These are phyloP conservation scores for Tanacetum coccineum DNA, from an alignment of 129 eudicot species.

Conservation along the genomic window DNA sequence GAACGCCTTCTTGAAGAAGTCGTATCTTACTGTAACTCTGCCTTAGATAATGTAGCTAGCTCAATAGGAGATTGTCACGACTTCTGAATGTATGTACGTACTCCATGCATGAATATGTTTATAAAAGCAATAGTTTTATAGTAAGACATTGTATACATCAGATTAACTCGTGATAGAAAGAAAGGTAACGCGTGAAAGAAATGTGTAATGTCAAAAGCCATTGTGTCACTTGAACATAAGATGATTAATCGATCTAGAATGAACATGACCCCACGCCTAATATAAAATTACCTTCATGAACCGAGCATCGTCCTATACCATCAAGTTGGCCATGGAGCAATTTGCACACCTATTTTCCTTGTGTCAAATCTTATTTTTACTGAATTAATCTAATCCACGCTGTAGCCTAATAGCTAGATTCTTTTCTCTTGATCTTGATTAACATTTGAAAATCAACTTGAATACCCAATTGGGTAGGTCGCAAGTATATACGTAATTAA, in stretches of 20 bases:
- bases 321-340: background rate
- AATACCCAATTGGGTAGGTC: too few species aligned
- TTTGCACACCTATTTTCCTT: too few species aligned
- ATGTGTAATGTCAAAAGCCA: constrained; percentile 5
- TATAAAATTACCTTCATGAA: background rate
- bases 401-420: too few species aligned
- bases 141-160: too few species aligned
- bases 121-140: background rate
- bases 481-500: too few species aligned
- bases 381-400: too few species aligned
- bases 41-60: constrained; percentile 27
- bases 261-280: background rate
- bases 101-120: background rate
- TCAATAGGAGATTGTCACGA: constrained; percentile 31
- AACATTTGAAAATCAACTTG: too few species aligned
- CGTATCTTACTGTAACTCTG: constrained; percentile 21
- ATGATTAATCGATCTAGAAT: too few species aligned
- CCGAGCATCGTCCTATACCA: too few species aligned
- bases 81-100: background rate
- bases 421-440: too few species aligned
- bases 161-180: background rate
- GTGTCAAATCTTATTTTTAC: too few species aligned
- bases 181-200: background rate
- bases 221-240: too few species aligned
- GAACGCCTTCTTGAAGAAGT: constrained; percentile 11